A percentile compares a stretch with the other conserved stretches of the same genome.
phyloP scores from a whole-genome alignment of 768 basidiomycete genomes.

The Suillus subalutaceus region DNA sequence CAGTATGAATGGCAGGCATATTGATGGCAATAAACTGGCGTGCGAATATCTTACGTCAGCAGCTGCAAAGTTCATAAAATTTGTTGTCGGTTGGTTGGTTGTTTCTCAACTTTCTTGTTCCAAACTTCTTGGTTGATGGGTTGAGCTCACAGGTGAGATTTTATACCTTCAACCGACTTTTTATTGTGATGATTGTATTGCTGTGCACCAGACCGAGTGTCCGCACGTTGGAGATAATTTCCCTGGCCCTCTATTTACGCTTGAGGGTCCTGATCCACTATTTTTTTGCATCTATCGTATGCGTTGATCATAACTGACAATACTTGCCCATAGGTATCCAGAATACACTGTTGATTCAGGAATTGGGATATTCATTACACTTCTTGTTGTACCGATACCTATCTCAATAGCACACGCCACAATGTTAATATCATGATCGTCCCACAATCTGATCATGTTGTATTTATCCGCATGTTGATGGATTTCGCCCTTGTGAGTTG shows the following conservation, averaged over 20 bases:
- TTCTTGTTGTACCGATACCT: slow-evolving; percentile 59
- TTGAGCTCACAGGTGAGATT: not conserved
- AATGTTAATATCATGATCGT: not conserved
- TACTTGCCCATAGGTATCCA: not conserved
- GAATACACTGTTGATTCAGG: slow-evolving; percentile 36
- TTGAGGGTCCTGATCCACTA: slow-evolving; percentile 34
- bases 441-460: slow-evolving; percentile 21
- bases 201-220: slow-evolving; percentile 41
- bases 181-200: slow-evolving; percentile 36
- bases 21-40: slow-evolving; percentile 12
- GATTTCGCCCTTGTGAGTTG: slow-evolving; percentile 82
- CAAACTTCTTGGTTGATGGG: not conserved
- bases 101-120: not conserved
- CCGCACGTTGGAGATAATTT: slow-evolving; percentile 34
- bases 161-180: not conserved
- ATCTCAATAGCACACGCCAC: not conserved
- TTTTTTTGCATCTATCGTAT: not conserved
- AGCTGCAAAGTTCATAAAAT: not conserved
- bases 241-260: slow-evolving; percentile 38
- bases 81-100: not conserved
- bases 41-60: not conserved
- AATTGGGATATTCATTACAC: slow-evolving; percentile 82
- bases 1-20: no score
- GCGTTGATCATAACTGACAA: slow-evolving; percentile 4
- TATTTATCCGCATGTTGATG: slow-evolving; percentile 82